Percentiles rank a stretch among this genome's conserved stretches.
Evolutionary conservation across 176 grass and related monocot genomes (phyloP).

Genomic region (Aegilops tauschii): DNA sequence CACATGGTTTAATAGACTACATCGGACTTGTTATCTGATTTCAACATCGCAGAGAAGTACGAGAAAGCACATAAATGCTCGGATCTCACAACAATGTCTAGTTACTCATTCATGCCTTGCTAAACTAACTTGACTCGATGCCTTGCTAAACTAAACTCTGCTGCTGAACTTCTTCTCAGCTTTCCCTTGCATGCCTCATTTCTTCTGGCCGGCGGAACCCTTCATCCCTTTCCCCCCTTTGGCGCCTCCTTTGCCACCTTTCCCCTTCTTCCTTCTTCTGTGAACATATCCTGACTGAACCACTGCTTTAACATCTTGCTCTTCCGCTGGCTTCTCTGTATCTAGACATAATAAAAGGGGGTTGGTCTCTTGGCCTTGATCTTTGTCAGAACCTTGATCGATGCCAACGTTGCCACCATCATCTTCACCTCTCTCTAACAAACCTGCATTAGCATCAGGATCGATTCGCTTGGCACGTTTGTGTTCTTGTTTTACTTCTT

Average conservation of each 20-base stretch:
- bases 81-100: not conserved
- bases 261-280: not conserved
- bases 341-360: slow-evolving; percentile 68
- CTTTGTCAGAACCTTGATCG: slow-evolving; percentile 47
- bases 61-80: no score
- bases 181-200: slow-evolving; percentile 26
- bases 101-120: not conserved
- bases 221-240: not conserved
- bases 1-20: no score
- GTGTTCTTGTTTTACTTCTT: slow-evolving; percentile 56
- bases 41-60: no score
- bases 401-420: not conserved
- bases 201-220: not conserved
- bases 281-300: slow-evolving; percentile 63
- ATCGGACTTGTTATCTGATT: no score
- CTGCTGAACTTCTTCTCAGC: slow-evolving; percentile 28
- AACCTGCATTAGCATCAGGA: slow-evolving; percentile 54
- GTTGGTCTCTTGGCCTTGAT: slow-evolving; percentile 46
- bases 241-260: slow-evolving; percentile 21
- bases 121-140: not conserved
- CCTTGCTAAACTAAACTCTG: not conserved
- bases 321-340: slow-evolving; percentile 50
- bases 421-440: slow-evolving; percentile 43
- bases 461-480: slow-evolving; percentile 64
- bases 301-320: slow-evolving; percentile 72